These are phyloP conservation scores for Trichodelitschia bisporula DNA, from an alignment of 495 filamentous ascomycete species.

Conservation along the genomic window DNA sequence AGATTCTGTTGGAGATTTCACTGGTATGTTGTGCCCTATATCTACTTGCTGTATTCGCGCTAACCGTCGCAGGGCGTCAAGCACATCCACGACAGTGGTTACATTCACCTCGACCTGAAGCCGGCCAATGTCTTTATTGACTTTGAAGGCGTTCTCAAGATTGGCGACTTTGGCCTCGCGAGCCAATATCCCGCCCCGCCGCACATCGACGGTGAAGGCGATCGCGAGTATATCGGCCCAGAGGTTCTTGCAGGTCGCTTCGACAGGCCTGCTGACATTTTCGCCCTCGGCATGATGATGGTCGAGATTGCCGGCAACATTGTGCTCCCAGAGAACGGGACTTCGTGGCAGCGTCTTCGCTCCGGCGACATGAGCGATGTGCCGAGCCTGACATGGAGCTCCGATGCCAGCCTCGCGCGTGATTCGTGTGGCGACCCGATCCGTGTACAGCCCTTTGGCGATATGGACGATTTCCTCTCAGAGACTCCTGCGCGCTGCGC, in stretches of 20 bases:
- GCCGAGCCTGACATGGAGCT: slow-evolving; percentile 58
- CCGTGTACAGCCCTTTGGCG: no score
- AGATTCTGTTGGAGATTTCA: slow-evolving; percentile 65
- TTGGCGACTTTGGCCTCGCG: slow-evolving; percentile 90
- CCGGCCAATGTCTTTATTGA: slow-evolving; percentile 84
- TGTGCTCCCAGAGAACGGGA: slow-evolving; percentile 72
- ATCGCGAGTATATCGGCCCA: slow-evolving; percentile 85
- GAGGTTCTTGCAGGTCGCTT: slow-evolving; percentile 65
- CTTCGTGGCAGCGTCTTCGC: slow-evolving; percentile 67
- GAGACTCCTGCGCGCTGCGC: background rate
- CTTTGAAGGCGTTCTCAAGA: slow-evolving; percentile 78
- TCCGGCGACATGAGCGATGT: slow-evolving; percentile 70
- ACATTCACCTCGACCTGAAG: slow-evolving; percentile 87
- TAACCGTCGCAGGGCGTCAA: slow-evolving; percentile 39
- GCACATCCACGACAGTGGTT: slow-evolving; percentile 66
- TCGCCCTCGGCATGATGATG: slow-evolving; percentile 79
- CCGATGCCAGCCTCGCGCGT: slow-evolving; percentile 39
- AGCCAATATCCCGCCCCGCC: slow-evolving; percentile 48
- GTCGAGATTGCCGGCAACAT: slow-evolving; percentile 85
- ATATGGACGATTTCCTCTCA: no score
- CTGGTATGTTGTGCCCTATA: slow-evolving; percentile 27
- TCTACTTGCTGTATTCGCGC: slow-evolving; percentile 14
- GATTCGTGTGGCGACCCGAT: slow-evolving; percentile 51
- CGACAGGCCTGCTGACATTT: slow-evolving; percentile 81
- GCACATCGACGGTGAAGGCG: slow-evolving; percentile 72